Evolutionary conservation across 176 grass and related monocot genomes (phyloP), one percentile per base, ranked within the genome.

Genomic region (Elymus sibiricus): DNA sequence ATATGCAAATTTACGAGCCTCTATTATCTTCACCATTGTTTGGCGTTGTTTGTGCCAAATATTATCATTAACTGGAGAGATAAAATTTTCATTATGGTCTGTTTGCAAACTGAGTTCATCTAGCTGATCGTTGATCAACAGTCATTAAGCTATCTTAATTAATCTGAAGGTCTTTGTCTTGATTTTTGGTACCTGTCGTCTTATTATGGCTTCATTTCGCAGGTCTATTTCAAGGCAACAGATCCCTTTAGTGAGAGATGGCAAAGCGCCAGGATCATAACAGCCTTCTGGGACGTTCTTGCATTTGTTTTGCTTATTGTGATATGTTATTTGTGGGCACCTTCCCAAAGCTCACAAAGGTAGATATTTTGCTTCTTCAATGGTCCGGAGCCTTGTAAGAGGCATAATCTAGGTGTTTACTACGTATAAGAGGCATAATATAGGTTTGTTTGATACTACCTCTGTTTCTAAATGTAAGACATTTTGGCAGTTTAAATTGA

Each of bases 211-310:
- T 64, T 90, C 21, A 39, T 89, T 76, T 72, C 83, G 31, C 78
- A 99, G 97, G 94, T 99, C 69, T 99, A 97, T 87, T 99, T 99
- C 81, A 99, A 99, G 88, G 94, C 94, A 2, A 99, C 97, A 61
- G 94, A 99, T 49, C 97, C 97, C 29, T 97, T 91, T 77, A 99
- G 97, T 39, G 97, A 99, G 82, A 89, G 97, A 70, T 99, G 97
- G 97, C 94, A 99, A 85, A 94, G 94, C 28, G 94, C 94, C 66
- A 97, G 97, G 97, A 94, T 94, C 70, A 93, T 99, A 76, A 99
- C 97, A 87, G 97, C 97, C 46, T 99, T 97, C 83, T 99, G 97
- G 97, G 84, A 99, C 32, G 89, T 99, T 87, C 86, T 91, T 82
- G 92, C 92, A n/a, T 90, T 99, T 78, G 70, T 88, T 56, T 85